phyloP scores from a whole-genome alignment of 2,329 filamentous ascomycete genomes.

The Colletotrichum sp. region DNA sequence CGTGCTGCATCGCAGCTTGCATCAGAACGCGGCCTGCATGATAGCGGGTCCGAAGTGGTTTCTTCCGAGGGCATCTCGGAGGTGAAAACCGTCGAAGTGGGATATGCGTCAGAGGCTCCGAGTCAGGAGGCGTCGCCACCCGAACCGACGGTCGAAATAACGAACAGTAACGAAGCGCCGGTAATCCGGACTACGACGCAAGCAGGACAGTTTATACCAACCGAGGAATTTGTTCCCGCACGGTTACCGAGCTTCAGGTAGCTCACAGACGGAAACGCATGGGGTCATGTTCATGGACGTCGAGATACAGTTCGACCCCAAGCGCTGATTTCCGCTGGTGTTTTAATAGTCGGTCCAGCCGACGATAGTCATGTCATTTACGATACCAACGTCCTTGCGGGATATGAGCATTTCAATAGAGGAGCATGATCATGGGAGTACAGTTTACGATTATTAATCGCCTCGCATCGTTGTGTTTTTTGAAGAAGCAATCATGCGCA shows the following conservation, averaged over 20 bases:
- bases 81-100: conserved; percentile 26
- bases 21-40: conserved; percentile 50
- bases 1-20: conserved; percentile 58
- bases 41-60: conserved; percentile 35
- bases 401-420: conserved; percentile 12
- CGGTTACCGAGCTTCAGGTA: conserved; percentile 61
- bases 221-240: conserved; percentile 59
- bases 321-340: not conserved
- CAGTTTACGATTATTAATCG: not conserved
- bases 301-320: not conserved
- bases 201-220: conserved; percentile 5
- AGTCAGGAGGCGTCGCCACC: not conserved
- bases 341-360: conserved; percentile 14
- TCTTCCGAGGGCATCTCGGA: conserved; percentile 35
- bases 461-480: not conserved
- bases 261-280: not conserved
- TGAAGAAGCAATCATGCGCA: not conserved
- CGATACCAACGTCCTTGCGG: conserved; percentile 17
- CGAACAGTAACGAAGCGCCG: conserved; percentile 5
- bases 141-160: not conserved
- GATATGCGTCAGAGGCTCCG: conserved; percentile 19
- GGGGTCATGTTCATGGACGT: not conserved
- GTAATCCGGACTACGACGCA: not conserved
- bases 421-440: not conserved
- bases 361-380: conserved; percentile 17